These are phyloP conservation scores for Cymbidium sinense DNA, from an alignment of 106 monocot species.

Conservation along the genomic window DNA sequence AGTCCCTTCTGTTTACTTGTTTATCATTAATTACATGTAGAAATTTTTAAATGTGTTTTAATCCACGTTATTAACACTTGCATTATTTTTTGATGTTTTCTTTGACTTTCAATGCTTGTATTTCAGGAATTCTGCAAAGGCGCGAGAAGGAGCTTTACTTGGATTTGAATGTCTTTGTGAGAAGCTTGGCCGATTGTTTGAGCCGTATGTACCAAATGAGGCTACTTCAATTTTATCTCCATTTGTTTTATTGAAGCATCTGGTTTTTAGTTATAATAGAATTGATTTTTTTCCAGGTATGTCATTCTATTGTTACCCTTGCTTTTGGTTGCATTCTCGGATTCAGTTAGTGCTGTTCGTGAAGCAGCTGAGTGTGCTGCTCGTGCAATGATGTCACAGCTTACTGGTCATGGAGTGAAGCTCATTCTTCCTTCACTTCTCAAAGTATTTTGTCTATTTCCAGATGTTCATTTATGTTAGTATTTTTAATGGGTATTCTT, in stretches of 20 bases:
- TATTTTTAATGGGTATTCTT: neutral
- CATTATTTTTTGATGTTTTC: neutral
- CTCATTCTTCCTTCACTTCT: slow-evolving; percentile 97
- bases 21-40: neutral
- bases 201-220: slow-evolving; percentile 60
- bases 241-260: neutral
- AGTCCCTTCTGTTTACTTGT: neutral
- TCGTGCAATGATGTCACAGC: slow-evolving; percentile 98
- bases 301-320: slow-evolving; percentile 88
- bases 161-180: slow-evolving; percentile 98
- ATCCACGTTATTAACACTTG: neutral
- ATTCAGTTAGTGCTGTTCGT: slow-evolving; percentile 86
- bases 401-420: slow-evolving; percentile 91
- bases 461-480: neutral
- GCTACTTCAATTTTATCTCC: neutral
- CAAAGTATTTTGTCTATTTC: slow-evolving; percentile 31
- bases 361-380: slow-evolving; percentile 98
- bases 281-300: slow-evolving; percentile 50
- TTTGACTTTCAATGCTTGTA: neutral
- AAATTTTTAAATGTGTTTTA: neutral
- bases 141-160: slow-evolving; percentile 95
- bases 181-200: slow-evolving; percentile 92
- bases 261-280: neutral
- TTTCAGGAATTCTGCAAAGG: slow-evolving; percentile 76
- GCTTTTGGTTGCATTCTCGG: slow-evolving; percentile 96